Percentiles rank a stretch among this genome's conserved stretches.
phyloP scores from a whole-genome alignment of 1,139 yeast genomes.

The Debaryomyces subglobosus region DNA sequence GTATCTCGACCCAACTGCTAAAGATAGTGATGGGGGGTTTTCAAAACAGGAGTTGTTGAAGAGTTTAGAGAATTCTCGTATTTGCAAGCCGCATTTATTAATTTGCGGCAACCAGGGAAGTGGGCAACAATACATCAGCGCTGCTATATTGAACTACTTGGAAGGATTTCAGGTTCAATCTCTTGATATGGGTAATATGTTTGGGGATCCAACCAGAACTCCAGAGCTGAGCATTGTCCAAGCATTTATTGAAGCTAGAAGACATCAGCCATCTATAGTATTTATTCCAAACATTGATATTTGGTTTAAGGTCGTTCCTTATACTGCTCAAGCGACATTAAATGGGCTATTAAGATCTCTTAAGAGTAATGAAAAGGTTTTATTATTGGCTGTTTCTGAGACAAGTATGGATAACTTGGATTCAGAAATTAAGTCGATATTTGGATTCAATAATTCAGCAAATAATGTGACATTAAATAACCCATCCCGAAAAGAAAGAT shows the following conservation, averaged over 20 bases:
- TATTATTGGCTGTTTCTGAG: slow-evolving; percentile 80
- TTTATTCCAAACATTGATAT: slow-evolving; percentile 83
- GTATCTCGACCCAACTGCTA: slow-evolving; percentile 59
- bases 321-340: slow-evolving; percentile 72
- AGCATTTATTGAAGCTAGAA: slow-evolving; percentile 81
- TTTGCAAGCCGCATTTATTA: slow-evolving; percentile 80
- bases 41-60: slow-evolving; percentile 63
- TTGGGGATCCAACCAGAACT: slow-evolving; percentile 79
- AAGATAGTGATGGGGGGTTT: slow-evolving; percentile 70
- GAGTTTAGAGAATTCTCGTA: slow-evolving; percentile 62
- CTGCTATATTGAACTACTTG: slow-evolving; percentile 78
- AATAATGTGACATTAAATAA: slow-evolving; percentile 50
- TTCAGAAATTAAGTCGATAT: slow-evolving; percentile 45
- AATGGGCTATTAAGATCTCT: slow-evolving; percentile 69
- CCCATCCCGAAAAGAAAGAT: slow-evolving; percentile 47
- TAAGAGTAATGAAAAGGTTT: slow-evolving; percentile 70
- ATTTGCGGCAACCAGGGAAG: slow-evolving; percentile 77
- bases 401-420: slow-evolving; percentile 34
- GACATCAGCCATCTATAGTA: slow-evolving; percentile 87
- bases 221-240: slow-evolving; percentile 88
- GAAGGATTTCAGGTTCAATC: slow-evolving; percentile 93
- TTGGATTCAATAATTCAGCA: slow-evolving; percentile 52
- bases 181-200: slow-evolving; percentile 76
- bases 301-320: slow-evolving; percentile 72
- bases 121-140: slow-evolving; percentile 86